phyloP scores from a whole-genome alignment of 441 rosid species.

The Gossypium schwendimanii region DNA sequence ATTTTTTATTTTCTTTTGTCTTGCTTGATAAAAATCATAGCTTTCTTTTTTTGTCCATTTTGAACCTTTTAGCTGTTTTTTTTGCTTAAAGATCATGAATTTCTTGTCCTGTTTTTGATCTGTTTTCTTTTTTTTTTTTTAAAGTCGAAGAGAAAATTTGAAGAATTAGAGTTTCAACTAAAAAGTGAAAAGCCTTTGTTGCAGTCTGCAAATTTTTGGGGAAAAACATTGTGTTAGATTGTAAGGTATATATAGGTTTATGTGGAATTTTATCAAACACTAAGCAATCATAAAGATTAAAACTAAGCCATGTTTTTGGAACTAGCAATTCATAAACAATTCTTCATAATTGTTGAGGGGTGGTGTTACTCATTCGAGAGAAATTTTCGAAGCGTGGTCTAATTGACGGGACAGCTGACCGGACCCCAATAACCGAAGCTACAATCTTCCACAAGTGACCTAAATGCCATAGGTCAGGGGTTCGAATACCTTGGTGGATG shows the following conservation, averaged over 20 bases:
- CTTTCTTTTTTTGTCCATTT: constrained; percentile 3
- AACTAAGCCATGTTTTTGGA: neutral
- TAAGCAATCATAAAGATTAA: neutral
- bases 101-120: neutral
- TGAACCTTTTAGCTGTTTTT: neutral
- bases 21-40: neutral
- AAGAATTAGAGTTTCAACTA: neutral
- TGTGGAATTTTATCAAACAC: neutral
- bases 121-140: neutral
- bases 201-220: neutral
- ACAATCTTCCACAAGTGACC: no score
- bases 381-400: no score
- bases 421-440: no score
- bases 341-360: no score
- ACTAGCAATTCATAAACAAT: no score
- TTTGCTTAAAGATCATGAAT: neutral
- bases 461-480: no score
- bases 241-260: neutral
- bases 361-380: no score
- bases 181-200: neutral
- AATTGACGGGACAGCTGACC: no score
- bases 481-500: no score
- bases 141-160: neutral
- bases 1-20: neutral
- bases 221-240: neutral